phyloP scores from a whole-genome alignment of 768 basidiomycete species.

The Cantharellus anzutake region DNA sequence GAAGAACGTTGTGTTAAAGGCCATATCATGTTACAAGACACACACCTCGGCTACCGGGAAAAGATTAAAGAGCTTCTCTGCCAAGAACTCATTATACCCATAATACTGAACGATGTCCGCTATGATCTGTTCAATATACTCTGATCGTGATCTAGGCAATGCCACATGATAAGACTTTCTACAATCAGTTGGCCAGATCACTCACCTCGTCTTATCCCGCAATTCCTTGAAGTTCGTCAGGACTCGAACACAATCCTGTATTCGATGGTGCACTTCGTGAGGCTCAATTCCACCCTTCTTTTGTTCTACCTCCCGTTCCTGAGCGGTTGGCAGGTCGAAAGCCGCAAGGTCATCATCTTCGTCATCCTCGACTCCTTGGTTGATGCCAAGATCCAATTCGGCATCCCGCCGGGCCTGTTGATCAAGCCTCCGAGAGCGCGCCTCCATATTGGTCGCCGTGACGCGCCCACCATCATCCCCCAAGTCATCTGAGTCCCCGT shows the following conservation, averaged over 20 bases:
- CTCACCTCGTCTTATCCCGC: constrained; percentile 49
- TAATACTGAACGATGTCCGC: constrained; percentile 89
- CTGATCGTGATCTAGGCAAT: constrained; percentile 52
- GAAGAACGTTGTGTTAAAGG: neutral
- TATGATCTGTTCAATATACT: constrained; percentile 75
- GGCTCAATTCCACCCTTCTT: constrained; percentile 49
- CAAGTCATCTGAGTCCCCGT: constrained; percentile 26
- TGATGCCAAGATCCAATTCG: constrained; percentile 26
- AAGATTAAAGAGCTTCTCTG: constrained; percentile 84
- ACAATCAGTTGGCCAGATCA: constrained; percentile 6
- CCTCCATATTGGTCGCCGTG: constrained; percentile 68
- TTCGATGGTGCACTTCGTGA: constrained; percentile 55
- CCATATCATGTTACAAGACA: neutral
- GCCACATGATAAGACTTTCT: neutral
- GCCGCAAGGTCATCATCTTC: constrained; percentile 23
- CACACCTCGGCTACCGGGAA: constrained; percentile 83
- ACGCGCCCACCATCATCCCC: constrained; percentile 32
- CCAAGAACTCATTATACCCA: constrained; percentile 90
- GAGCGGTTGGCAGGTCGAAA: constrained; percentile 49
- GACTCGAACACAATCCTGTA: constrained; percentile 57
- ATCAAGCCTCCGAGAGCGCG: constrained; percentile 60
- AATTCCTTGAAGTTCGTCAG: constrained; percentile 52
- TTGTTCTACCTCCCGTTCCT: constrained; percentile 57
- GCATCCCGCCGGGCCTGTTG: constrained; percentile 46
- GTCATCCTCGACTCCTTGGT: constrained; percentile 26